These are phyloP conservation scores for Allium cepa DNA, from an alignment of 106 monocot genomes.

Conservation along the genomic window DNA sequence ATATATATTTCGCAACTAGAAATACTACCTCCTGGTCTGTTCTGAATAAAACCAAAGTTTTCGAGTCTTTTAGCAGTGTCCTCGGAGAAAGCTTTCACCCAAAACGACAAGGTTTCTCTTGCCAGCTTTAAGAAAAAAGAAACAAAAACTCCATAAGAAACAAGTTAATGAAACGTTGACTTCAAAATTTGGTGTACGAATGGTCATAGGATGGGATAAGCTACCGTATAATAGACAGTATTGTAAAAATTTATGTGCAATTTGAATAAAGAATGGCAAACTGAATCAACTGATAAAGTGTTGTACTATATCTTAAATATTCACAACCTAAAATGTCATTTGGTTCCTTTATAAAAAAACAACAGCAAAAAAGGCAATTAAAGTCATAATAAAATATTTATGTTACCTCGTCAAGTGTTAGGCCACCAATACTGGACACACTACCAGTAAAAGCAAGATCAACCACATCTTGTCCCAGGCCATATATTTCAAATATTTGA, in stretches of 20 bases:
- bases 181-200: too few relatives aligned
- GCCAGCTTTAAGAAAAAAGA: constrained; percentile 56
- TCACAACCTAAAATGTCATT: too few relatives aligned
- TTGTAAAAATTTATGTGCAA: too few relatives aligned
- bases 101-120: constrained; percentile 95
- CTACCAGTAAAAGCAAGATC: constrained; percentile 98
- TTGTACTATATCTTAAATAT: too few relatives aligned
- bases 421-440: constrained; percentile 88
- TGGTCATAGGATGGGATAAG: too few relatives aligned
- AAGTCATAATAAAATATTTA: neutral
- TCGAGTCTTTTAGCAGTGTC: constrained; percentile 97
- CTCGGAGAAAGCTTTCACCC: constrained; percentile 98
- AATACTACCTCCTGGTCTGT: constrained; percentile 78
- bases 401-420: constrained; percentile 92
- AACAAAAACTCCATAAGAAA: constrained; percentile 10
- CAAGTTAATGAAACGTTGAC: neutral
- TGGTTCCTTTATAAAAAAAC: too few relatives aligned
- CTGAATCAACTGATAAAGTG: too few relatives aligned
- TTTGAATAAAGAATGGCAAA: too few relatives aligned
- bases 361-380: too few relatives aligned
- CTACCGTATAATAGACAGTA: too few relatives aligned
- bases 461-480: constrained; percentile 86
- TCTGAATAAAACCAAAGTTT: constrained; percentile 96
- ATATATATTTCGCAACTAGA: neutral
- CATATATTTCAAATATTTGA: constrained; percentile 98